Evolutionary conservation across 768 basidiomycete species (phyloP), one percentile per base, ranked within the genome.

Genomic region (Sistotremastrum niveocremeum): DNA sequence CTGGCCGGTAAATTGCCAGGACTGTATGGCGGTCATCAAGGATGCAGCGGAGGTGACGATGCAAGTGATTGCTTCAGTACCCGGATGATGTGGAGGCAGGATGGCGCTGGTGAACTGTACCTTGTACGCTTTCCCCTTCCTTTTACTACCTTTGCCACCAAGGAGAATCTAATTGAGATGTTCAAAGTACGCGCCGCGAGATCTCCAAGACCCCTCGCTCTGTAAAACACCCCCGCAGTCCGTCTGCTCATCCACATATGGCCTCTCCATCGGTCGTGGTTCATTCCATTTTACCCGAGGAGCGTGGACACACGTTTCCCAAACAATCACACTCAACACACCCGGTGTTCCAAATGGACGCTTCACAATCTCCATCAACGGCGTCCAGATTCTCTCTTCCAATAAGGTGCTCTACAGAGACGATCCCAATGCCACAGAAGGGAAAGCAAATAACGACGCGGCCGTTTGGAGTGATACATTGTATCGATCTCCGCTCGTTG

Each of bases 1-100:
- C 67, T 73, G 45, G 89, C 74, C 4, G 90, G 90, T 5, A 93
- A 95, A 62, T 59, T 93, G 4, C 86, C 89, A 0, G 90, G 89
- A 1, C 51, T 90, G 4, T 87, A 79, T 54, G 82, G 81, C 0
- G 83, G 83, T 0, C 76, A 72, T 51, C 64, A 57, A 3, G 71
- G 62, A 5, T 87, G 84, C 57, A 84, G 83, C 12, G 85, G 85
- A 4, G 85, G 85, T 1, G 66, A 76, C 52, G 68, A 70, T n/a
- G 88, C 85, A 5, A 51, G 65, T 34, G 67, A 72, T 39, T 93
- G 89, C 54, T 93, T 86, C 57, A 86, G 83, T 56, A 89, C 87
- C 5, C 64, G 89, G 30, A 47, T 91, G 52, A 91, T 93, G 89
- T 91, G 83, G 81, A 68, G 83, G 36, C 55, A 59, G 8, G 62